Evolutionary conservation across 768 basidiomycete species (phyloP), one percentile per base, ranked within the genome.

Genomic region (Cystobasidiopsis lactophilus): DNA sequence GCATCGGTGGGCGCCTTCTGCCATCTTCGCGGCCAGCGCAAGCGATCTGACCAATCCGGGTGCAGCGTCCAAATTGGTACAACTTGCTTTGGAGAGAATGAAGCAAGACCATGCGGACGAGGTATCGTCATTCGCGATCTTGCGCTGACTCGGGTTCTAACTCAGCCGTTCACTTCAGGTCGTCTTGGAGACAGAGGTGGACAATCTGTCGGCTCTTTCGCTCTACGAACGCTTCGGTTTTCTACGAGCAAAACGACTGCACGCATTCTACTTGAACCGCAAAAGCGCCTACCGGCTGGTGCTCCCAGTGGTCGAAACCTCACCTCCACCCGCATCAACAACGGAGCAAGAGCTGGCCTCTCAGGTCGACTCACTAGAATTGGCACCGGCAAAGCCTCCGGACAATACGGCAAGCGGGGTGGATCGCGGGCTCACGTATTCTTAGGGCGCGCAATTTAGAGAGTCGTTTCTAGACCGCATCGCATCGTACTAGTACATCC

Each of bases 211-310:
- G 5, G 88, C 89, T 0, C 74, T 96, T 16, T 77, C 81, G 2
- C 71, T 98, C 13, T 96, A 96, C 68, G 81, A 82, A 55, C 79
- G 80, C 5, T 74, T 96, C 40, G 93, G 93, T 0, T 98, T 98
- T 68, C 82, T 95, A 24, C 77, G 85, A 39, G 89, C 95, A 70
- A 96, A 96, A 65, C 78, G 89, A 3, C 72, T 98, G 18, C 79
- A 80, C 64, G 76, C 93, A 1, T 98, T 96, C 69, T 96, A 98
- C 63, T 75, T 96, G 59, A 96, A 53, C 40, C 38, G 53, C 33
- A 53, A 45, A 21, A 43, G 46, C 43, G 52, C 52, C 24, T 54
- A 37, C 33, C 56, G 52, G 13, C 40, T 54, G 11, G 19, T 40
- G 9, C 48, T 57, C 18, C 52, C 52, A 14, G 23, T 53, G 21